Evolutionary conservation across 2,329 filamentous ascomycete species (phyloP), one percentile per base, ranked within the genome.

Genomic region (Xylaria sp.): DNA sequence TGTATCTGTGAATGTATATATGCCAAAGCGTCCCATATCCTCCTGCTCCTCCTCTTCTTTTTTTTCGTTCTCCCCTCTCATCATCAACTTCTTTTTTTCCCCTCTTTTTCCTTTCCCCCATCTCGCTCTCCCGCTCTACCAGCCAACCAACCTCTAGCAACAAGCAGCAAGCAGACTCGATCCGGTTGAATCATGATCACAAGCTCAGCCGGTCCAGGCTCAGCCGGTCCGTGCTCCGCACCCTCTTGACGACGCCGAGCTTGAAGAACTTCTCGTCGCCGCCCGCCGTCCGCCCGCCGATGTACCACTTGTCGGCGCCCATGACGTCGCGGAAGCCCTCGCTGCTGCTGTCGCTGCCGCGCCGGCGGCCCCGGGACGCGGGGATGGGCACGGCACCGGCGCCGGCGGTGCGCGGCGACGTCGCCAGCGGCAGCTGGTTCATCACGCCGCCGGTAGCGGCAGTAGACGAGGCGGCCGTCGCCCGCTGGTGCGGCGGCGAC

Each of bases 231-330:
- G 87, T 86, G 70, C 89, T 92, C 66, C 85, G 78, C 52, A 90
- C 85, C 50, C 88, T 76, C 69, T 86, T 83, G 44, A 92, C 85
- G 60, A 92, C 89, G 40, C 88, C 89, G 41, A 92, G 75, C 74
- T 91, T 91, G 72, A 92, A 92, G 74, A 91, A 92, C 66, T 84
- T 83, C 69, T 92, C 89, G 66, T 92, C 89, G n/a, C 89, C 89
- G 1, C 75, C 80, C 1, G 89, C 88, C 22, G 89, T 92, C 66
- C 88, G 77, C 6, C 89, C 89, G 19, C 89, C 89, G 50, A 92
- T 89, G 66, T 92, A 92, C 87, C 89, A 91, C 73, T 90, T 91
- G 61, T 92, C 89, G 1, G 83, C 82, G 2, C 87, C 88, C 44
- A 85, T 72, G 34, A 86, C 86, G 57, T 92, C 89, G 48, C 88